Conservation (phyloP, 164 flowering plant species). For the Chloranthus sessilifolius region DNA sequence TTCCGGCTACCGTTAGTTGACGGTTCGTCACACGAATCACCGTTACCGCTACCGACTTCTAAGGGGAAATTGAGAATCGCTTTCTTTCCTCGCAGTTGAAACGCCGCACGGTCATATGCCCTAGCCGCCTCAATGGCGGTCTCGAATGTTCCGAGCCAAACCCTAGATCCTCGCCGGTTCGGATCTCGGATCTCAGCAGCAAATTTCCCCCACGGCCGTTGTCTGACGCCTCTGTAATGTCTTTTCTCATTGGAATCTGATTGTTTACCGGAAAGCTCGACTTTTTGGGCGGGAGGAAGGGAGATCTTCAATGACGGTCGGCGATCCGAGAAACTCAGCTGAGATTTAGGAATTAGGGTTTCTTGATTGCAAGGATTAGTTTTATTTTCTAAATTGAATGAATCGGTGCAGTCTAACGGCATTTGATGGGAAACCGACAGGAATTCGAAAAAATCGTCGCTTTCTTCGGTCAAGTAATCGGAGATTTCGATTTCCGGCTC, state of each 20-base stretch:
- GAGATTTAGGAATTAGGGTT: too few relatives aligned
- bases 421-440: too few relatives aligned
- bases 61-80: constrained; percentile 57
- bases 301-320: constrained; percentile 31
- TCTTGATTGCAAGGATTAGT: too few relatives aligned
- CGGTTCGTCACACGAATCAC: not conserved
- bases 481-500: too few relatives aligned
- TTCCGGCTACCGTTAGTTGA: not conserved
- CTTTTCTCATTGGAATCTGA: constrained; percentile 7
- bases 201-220: constrained; percentile 56
- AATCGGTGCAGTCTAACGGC: too few relatives aligned
- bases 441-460: too few relatives aligned
- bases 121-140: constrained; percentile 50
- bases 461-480: too few relatives aligned
- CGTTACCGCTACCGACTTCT: constrained; percentile 31
- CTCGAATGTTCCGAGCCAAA: constrained; percentile 56
- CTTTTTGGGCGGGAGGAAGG: constrained; percentile 21
- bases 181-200: constrained; percentile 67
- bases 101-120: constrained; percentile 59
- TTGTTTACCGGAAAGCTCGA: constrained; percentile 19
- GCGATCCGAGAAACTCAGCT: too few relatives aligned
- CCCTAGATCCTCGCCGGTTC: constrained; percentile 32
- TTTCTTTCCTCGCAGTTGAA: constrained; percentile 46
- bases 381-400: too few relatives aligned
- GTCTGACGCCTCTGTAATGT: constrained; percentile 53